Evolutionary conservation across 306 rosid species (phyloP), one percentile per base, ranked within the genome.

Genomic region (Dalbergia cochinchinensis): DNA sequence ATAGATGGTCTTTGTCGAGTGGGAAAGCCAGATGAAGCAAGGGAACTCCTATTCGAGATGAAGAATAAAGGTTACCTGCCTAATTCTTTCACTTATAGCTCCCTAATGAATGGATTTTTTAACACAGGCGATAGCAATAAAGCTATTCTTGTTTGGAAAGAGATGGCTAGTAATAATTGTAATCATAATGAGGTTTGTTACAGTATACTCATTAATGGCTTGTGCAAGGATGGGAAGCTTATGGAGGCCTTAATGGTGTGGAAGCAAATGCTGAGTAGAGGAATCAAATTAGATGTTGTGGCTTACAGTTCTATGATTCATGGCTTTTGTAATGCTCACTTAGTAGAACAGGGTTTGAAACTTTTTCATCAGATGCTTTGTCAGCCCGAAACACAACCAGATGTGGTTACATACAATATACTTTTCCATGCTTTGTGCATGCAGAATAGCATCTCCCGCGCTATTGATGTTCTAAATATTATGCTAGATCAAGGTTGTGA

Each of bases 221-320:
- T 95, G 48, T 92, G 93, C 83, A 81, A 88, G 90, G 83, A 82
- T 68, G 98, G 96, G 84, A 88, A 88, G 84, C 78, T 92, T 69
- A 83, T 44, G 69, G 96, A 92, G 83, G 97, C 96, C 39, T 84
- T 91, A 89, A 92, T 88, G 91, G 84, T 90, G 73, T 93, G 98
- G 98, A 90, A 87, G 83, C 92, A 95, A 77, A 93, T 93, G 88
- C 69, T 95, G 82, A 84, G 92, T 26, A 83, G 85, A 83, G 97
- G 98, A 76, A 79, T 85, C 60, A 92, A 89, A 87, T 91, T 87
- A 68, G 99, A 95, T 84, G 96, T 91, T 70, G 92, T 95, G 86
- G 92, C 94, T 78, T 95, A 91, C 83, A 95, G 94, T 83, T 92
- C 97, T 62, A 86, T 95, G 97, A 95, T 95, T 89, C 90, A 90